A percentile compares a stretch with the other conserved stretches of the same genome.
phyloP scores from a whole-genome alignment of 2,329 filamentous ascomycete genomes.

The Stachybotrys elegans region DNA sequence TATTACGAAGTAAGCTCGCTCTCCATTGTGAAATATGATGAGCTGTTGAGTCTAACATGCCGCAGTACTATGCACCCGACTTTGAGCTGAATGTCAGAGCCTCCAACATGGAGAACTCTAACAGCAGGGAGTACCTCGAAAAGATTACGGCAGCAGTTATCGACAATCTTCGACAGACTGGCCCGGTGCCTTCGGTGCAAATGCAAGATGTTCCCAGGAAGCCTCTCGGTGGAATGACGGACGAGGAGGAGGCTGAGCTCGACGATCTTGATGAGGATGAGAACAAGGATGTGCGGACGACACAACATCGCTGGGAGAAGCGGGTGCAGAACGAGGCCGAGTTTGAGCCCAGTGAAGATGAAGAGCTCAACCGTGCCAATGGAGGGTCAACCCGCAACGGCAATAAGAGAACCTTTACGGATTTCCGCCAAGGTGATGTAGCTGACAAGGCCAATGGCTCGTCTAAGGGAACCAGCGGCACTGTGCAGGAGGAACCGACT shows the following conservation, averaged over 20 bases:
- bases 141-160: slow-evolving; percentile 77
- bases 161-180: slow-evolving; percentile 82
- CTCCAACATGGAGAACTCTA: slow-evolving; percentile 87
- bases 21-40: not conserved
- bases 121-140: slow-evolving; percentile 75
- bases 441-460: slow-evolving; percentile 32
- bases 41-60: slow-evolving; percentile 13
- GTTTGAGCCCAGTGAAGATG: slow-evolving; percentile 83
- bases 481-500: slow-evolving; percentile 19
- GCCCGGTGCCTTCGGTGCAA: slow-evolving; percentile 84
- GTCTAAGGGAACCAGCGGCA: slow-evolving; percentile 27
- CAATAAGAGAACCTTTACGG: slow-evolving; percentile 45
- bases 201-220: slow-evolving; percentile 71
- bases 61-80: slow-evolving; percentile 82
- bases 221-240: slow-evolving; percentile 56
- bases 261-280: slow-evolving; percentile 76
- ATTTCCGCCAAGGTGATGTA: slow-evolving; percentile 40
- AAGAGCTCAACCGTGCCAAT: slow-evolving; percentile 70
- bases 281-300: slow-evolving; percentile 78
- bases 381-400: slow-evolving; percentile 57
- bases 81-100: slow-evolving; percentile 87
- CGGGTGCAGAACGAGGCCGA: slow-evolving; percentile 72
- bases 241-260: slow-evolving; percentile 61
- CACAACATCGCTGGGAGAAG: slow-evolving; percentile 78
- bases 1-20: slow-evolving; percentile 66